Evolutionary conservation across 2,329 filamentous ascomycete genomes (phyloP).

Genomic region (Aspergillus tubingensis): DNA sequence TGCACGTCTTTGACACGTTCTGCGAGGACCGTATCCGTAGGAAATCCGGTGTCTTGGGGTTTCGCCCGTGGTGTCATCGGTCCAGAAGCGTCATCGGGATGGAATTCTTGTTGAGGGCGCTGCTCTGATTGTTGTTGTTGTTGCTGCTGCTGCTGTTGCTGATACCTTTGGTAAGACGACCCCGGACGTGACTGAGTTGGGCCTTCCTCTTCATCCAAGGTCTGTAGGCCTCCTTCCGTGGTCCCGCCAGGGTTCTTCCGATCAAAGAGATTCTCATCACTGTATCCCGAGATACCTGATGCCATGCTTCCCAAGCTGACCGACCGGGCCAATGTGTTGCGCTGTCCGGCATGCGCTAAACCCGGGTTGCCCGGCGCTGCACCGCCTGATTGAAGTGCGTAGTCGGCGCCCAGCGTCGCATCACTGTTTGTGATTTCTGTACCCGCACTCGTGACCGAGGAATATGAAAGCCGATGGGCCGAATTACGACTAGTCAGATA

Average conservation of each 20-base stretch:
- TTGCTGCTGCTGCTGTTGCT: constrained; percentile 27
- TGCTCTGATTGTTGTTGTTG: constrained; percentile 5
- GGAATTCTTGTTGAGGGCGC: constrained; percentile 31
- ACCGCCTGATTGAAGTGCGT: constrained; percentile 78
- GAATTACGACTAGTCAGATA: constrained; percentile 58
- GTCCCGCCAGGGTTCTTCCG: constrained; percentile 44
- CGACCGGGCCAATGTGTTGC: constrained; percentile 64
- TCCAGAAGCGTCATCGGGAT: constrained; percentile 45
- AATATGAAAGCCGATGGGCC: constrained; percentile 60
- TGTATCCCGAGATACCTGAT: constrained; percentile 65
- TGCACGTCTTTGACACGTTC: constrained; percentile 87
- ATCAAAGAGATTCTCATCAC: constrained; percentile 50
- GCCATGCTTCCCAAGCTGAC: constrained; percentile 89
- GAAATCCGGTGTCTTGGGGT: constrained; percentile 59
- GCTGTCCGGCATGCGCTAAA: constrained; percentile 28
- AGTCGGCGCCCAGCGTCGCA: constrained; percentile 73
- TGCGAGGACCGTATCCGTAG: constrained; percentile 85
- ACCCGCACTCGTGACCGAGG: constrained; percentile 56
- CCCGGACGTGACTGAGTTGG: constrained; percentile 35
- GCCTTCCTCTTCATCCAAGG: constrained; percentile 61
- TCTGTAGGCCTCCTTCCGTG: constrained; percentile 54
- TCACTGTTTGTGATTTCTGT: constrained; percentile 69
- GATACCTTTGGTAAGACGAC: constrained; percentile 35
- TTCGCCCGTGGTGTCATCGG: constrained; percentile 72
- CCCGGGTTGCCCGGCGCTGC: constrained; percentile 57